These are phyloP conservation scores for Asterophora lycoperdoides DNA, from an alignment of 768 basidiomycete genomes.

Conservation along the genomic window DNA sequence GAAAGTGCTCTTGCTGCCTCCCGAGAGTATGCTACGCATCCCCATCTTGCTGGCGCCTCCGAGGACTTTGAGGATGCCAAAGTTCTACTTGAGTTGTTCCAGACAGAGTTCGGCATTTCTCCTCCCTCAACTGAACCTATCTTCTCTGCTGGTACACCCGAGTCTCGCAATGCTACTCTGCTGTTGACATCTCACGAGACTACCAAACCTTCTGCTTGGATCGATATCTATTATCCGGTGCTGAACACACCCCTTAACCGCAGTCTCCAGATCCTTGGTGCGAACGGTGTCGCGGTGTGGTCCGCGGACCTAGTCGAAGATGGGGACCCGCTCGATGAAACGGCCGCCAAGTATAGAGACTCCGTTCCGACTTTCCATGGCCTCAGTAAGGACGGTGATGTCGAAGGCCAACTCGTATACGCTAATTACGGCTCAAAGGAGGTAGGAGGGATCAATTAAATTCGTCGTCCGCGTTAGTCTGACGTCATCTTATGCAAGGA, in stretches of 20 bases:
- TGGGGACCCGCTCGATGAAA: constrained; percentile 63
- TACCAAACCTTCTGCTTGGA: constrained; percentile 63
- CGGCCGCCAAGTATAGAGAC: constrained; percentile 62
- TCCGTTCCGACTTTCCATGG: constrained; percentile 86
- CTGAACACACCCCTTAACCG: constrained; percentile 75
- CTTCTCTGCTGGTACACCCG: constrained; percentile 63
- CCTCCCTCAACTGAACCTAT: constrained; percentile 46
- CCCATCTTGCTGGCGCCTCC: constrained; percentile 66
- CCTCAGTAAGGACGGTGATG: constrained; percentile 72
- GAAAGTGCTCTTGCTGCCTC: constrained; percentile 58
- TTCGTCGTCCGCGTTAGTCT: neutral
- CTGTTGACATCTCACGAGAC: constrained; percentile 41
- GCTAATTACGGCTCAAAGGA: constrained; percentile 77
- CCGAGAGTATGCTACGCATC: constrained; percentile 56
- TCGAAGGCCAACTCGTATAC: constrained; percentile 64
- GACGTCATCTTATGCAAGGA: constrained; percentile 25
- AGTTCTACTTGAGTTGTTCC: constrained; percentile 63
- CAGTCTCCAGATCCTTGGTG: constrained; percentile 60
- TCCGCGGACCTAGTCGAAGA: constrained; percentile 72
- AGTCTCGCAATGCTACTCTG: constrained; percentile 67
- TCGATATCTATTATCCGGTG: constrained; percentile 85
- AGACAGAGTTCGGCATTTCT: constrained; percentile 53
- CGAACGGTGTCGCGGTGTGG: constrained; percentile 54
- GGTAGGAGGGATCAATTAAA: constrained; percentile 21
- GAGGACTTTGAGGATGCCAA: constrained; percentile 64